Evolutionary conservation across 306 rosid genomes (phyloP), one percentile per base, ranked within the genome.

Genomic region (Sesbania bispinosa): DNA sequence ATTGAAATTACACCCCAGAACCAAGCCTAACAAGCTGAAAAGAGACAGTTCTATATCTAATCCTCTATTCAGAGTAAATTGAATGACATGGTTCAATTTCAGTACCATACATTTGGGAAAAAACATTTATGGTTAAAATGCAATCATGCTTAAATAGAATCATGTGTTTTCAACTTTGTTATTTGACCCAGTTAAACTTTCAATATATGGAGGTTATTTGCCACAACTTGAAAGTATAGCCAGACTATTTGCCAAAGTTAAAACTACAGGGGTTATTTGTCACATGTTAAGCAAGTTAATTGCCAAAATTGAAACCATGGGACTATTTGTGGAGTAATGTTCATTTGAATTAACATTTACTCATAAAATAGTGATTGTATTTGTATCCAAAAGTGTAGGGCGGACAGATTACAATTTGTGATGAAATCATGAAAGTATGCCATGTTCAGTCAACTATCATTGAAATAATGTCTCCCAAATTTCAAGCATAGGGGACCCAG

Each of bases 401-500:
- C 38, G 63, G 45, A 24, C 23, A 20, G 53, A 68, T 61, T 27
- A 67, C 30, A 30, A 27, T 33, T 76, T 24, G 29, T 45, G 23
- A 63, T 38, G 48, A 46, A 68, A 74, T 45, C 18, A 63, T 38
- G 48, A 46, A 68, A 74, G 39, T 53, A 62, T 53, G 80, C 11
- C 18, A 47, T 73, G 64, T 50, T 46, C 60, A 74, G 26, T 67
- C 29, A 78, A 69, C 48, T 38, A 16, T 30, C 27, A 42, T 23
- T 47, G 71, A 70, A 55, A 46, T n/a, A 36, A 52, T 77, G 71
- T 73, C 29, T 50, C 66, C 73, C 47, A n/a, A 41, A 30, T 78
- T 78, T 64, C 73, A 74, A 77, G 71, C 53, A 77, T 27, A 69
- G 38, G 76, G 74, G 72, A 41, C 64, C 75, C 73, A 51, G 16